phyloP scores from a whole-genome alignment of 1,139 yeast species.

The Protomyces pachydermus region DNA sequence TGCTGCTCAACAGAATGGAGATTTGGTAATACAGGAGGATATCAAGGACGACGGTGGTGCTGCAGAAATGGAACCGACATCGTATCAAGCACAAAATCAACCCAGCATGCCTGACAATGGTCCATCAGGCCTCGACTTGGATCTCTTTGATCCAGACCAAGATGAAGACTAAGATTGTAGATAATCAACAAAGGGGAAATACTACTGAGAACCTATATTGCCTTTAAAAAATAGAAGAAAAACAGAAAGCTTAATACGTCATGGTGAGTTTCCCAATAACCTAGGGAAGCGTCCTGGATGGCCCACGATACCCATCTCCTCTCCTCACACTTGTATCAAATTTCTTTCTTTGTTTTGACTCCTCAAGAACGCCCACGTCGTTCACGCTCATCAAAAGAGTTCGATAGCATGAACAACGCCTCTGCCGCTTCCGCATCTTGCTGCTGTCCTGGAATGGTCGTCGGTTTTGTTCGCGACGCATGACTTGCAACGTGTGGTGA shows the following conservation, averaged over 20 bases:
- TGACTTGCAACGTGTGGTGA: neutral
- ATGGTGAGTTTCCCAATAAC: neutral
- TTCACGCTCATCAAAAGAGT: neutral
- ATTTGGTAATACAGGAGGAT: neutral
- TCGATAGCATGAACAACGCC: constrained; percentile 17
- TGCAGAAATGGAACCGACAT: neutral
- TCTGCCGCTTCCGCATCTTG: constrained; percentile 14
- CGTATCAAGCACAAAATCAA: neutral
- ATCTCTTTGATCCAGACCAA: neutral
- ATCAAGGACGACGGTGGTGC: neutral
- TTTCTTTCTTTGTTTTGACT: neutral
- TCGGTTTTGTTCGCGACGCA: constrained; percentile 2
- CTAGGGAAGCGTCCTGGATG: neutral
- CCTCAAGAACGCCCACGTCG: neutral
- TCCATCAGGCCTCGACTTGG: neutral
- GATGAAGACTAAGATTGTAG: neutral
- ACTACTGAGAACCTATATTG: too few species aligned
- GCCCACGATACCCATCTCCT: neutral
- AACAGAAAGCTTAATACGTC: too few species aligned
- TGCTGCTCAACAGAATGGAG: neutral
- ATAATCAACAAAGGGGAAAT: neutral
- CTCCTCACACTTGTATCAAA: neutral
- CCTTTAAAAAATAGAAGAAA: too few species aligned
- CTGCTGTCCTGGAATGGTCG: neutral
- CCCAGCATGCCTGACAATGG: neutral